phyloP scores from a whole-genome alignment of 768 basidiomycete genomes.

The Lactarius pseudohatsudake region DNA sequence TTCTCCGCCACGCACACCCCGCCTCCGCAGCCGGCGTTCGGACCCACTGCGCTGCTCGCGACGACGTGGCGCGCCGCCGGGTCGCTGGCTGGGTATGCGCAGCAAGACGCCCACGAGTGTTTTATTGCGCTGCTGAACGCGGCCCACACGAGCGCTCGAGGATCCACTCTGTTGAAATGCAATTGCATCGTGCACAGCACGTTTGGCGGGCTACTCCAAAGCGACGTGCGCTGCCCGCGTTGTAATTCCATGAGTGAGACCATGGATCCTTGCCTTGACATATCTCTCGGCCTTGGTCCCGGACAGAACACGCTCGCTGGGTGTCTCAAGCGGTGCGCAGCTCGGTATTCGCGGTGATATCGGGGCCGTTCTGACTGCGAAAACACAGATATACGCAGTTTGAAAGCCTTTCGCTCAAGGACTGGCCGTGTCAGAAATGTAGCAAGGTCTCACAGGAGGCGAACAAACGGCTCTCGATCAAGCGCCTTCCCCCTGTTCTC shows the following conservation, averaged over 20 bases:
- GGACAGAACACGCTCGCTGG: constrained; percentile 64
- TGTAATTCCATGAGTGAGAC: constrained; percentile 80
- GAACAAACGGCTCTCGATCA: constrained; percentile 82
- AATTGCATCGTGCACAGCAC: constrained; percentile 91
- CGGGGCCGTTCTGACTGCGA: constrained; percentile 12
- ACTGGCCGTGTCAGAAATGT: constrained; percentile 84
- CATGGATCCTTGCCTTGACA: constrained; percentile 86
- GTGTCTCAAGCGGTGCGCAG: constrained; percentile 67
- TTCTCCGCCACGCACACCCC: constrained; percentile 68
- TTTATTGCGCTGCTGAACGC: constrained; percentile 84
- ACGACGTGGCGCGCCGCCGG: constrained; percentile 79
- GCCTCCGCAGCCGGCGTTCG: constrained; percentile 52
- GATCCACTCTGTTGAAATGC: constrained; percentile 75
- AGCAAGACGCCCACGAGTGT: constrained; percentile 92
- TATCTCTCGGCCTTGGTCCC: constrained; percentile 78
- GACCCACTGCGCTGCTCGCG: constrained; percentile 79
- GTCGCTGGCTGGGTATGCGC: constrained; percentile 87
- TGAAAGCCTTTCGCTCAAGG: constrained; percentile 79
- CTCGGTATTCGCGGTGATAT: background rate
- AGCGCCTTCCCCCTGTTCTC: constrained; percentile 82
- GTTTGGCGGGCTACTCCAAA: constrained; percentile 84
- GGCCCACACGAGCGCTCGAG: constrained; percentile 76
- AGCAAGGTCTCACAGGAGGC: constrained; percentile 73
- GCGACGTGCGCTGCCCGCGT: constrained; percentile 84
- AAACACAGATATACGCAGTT: constrained; percentile 71